Percentiles rank a stretch among this genome's conserved stretches.
These are phyloP conservation scores for Fusarium sp. DNA, from an alignment of 2,329 filamentous ascomycete genomes.

Conservation along the genomic window DNA sequence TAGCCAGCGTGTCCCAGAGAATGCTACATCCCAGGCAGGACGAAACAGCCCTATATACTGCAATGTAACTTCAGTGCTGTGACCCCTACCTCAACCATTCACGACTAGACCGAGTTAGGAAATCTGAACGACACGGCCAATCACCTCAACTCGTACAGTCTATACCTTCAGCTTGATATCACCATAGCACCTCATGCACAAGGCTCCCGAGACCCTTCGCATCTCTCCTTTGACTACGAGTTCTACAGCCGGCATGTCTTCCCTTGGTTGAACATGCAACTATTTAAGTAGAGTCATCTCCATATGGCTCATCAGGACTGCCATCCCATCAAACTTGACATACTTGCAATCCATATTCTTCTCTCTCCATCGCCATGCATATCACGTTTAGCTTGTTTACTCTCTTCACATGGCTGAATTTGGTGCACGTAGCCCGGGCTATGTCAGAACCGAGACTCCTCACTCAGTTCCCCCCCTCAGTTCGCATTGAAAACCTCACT, in stretches of 20 bases:
- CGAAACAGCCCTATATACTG: neutral
- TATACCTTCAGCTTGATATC: neutral
- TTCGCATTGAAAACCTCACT: conserved; percentile 1
- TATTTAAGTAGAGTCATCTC: neutral
- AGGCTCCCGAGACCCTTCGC: neutral
- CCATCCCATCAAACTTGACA: neutral
- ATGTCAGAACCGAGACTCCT: neutral
- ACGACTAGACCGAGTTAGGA: neutral
- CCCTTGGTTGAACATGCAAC: neutral
- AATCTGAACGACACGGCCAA: neutral
- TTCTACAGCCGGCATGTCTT: neutral
- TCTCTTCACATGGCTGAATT: neutral
- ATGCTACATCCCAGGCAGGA: neutral
- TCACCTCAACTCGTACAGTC: neutral
- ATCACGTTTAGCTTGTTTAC: neutral
- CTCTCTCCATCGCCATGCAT: neutral
- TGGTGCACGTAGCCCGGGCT: neutral
- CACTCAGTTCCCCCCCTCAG: neutral
- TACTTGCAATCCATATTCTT: neutral
- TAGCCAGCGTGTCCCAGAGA: neutral
- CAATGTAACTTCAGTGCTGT: neutral
- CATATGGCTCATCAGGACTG: neutral
- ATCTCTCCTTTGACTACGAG: neutral
- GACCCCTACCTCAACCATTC: neutral
- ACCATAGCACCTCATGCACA: neutral